Evolutionary conservation across 257 asterid genomes (phyloP), one percentile per base, ranked within the genome.

Genomic region (Primulina tabacum): DNA sequence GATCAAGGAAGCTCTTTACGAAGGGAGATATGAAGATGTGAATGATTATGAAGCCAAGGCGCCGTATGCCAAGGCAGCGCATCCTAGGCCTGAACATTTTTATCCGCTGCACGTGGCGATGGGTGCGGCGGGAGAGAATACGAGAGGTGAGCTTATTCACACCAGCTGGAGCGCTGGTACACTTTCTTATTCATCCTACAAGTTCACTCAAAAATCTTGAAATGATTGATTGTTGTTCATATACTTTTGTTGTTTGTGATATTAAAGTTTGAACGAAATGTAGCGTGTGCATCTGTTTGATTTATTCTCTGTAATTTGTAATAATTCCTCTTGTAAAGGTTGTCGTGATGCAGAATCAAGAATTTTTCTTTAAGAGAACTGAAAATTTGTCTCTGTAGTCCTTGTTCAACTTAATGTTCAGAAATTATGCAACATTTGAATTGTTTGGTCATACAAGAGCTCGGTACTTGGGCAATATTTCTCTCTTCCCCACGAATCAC

Each of bases 71-170:
- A 71, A 37, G 65, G 47, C 64, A 60, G 88, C 90, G 40, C 90
- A 85, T 17, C 90, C 88, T 29, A 3, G 77, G 52, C 88, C 90
- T 2, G 88, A 85, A 34, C 90, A 85, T 76, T 85, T 85, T 70
- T 85, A 78, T 47, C 90, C 90, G 72, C 79, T 85, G 32, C 90
- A 85, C 58, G 90, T 85, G 73, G 90, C 90, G 11, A 85, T 85
- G 84, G 90, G 90, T 33, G 90, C 90, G 57, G 86, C 88, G 30
- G 88, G 88, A 0, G 83, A 78, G 33, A 70, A 77, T 17, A 76
- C 88, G 6, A 66, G 67, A 65, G 87, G 88, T 2, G 84, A 85
- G 66, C 84, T 80, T 59, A 79, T 85, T 40, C 90, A 85, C 78
- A 79, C 75, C 71, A 85, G 90, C 74, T 85, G 90, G 90, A 77